phyloP scores from a whole-genome alignment of 192 early-diverging fungal genomes.

The Mortierella alpina region DNA sequence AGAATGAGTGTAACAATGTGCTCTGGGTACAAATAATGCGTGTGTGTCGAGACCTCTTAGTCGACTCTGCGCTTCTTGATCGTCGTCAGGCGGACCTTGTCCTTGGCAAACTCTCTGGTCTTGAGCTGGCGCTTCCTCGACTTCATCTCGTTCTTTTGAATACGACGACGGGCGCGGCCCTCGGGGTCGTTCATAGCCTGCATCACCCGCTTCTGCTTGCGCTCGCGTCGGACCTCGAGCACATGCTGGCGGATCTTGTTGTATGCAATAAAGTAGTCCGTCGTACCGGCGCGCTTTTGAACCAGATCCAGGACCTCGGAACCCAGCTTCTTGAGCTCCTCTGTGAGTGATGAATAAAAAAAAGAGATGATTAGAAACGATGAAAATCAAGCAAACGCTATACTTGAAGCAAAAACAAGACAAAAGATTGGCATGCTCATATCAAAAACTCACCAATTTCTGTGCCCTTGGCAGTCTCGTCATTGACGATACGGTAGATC shows the following conservation, averaged over 20 bases:
- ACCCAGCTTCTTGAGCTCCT: conserved; percentile 79
- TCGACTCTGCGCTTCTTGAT: conserved; percentile 55
- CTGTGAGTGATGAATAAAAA: conserved; percentile 46
- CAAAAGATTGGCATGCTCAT: neutral
- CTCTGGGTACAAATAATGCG: too few species aligned
- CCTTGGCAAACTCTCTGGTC: conserved; percentile 68
- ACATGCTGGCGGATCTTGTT: conserved; percentile 76
- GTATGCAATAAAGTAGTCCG: conserved; percentile 73
- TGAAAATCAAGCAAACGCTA: neutral
- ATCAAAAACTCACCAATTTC: conserved; percentile 64
- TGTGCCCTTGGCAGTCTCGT: conserved; percentile 71
- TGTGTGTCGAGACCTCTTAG: neutral
- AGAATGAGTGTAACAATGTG: neutral
- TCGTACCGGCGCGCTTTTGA: conserved; percentile 81
- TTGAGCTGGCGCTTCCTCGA: conserved; percentile 74
- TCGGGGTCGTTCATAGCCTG: conserved; percentile 81
- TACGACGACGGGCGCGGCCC: conserved; percentile 72
- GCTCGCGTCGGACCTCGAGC: conserved; percentile 66
- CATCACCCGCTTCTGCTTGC: conserved; percentile 70
- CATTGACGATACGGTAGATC: conserved; percentile 84
- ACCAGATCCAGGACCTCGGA: conserved; percentile 82
- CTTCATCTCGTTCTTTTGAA: conserved; percentile 81
- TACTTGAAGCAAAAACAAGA: neutral
- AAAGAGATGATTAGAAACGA: neutral
- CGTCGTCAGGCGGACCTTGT: conserved; percentile 61